A percentile compares a stretch with the other conserved stretches of the same genome.
Evolutionary conservation across 2,329 filamentous ascomycete genomes (phyloP).

Genomic region (Colletotrichum lentis): DNA sequence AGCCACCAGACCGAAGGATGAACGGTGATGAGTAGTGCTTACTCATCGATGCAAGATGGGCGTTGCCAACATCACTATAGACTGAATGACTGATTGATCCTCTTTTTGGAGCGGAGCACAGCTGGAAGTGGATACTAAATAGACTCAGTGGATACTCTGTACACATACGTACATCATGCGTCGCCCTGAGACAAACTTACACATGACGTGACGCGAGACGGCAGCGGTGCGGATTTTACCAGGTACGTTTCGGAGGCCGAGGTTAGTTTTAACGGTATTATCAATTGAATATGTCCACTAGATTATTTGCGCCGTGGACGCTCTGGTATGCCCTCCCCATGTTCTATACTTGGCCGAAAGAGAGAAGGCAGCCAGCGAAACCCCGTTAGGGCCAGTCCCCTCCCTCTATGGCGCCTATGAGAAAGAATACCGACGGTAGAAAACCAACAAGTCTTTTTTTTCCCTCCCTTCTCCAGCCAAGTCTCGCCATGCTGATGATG

Average conservation of each 20-base stretch:
- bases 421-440: background rate
- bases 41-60: background rate
- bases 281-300: conserved; percentile 10
- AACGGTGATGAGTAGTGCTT: background rate
- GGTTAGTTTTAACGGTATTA: background rate
- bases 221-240: background rate
- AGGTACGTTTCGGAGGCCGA: too few species aligned
- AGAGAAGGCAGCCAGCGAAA: background rate
- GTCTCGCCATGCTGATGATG: background rate
- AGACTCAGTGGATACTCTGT: too few species aligned
- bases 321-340: background rate
- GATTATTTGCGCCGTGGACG: conserved; percentile 6
- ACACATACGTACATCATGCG: background rate
- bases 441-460: too few species aligned
- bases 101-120: too few species aligned
- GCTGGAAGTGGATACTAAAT: background rate
- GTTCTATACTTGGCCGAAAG: background rate
- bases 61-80: background rate
- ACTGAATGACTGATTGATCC: background rate
- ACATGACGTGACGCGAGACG: too few species aligned
- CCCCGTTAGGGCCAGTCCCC: too few species aligned
- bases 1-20: conserved; percentile 8
- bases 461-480: background rate
- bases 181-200: background rate
- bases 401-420: too few species aligned